Base-by-base conservation (phyloP, 2,329 filamentous ascomycete genomes). In the Dactylellina cionopaga region DNA sequence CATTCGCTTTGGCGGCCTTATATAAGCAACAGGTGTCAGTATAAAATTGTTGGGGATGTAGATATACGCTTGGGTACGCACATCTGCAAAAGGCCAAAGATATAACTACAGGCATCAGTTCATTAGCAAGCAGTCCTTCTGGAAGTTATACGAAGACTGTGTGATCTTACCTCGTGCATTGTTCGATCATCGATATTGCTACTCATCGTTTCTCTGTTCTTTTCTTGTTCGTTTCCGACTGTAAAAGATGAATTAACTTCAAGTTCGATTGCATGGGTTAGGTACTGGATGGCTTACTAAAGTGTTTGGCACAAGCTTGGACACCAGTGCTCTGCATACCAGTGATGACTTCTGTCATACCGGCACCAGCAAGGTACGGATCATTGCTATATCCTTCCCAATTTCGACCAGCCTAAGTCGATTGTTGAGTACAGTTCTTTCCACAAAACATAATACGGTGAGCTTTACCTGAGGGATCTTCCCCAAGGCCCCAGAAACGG, bases 241-340 rank as follows among this genome's bases (percentile, higher is more conserved):
- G 89, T 85, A 78, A 88, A 86, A 19, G 82, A 79, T 0, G 81
- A 82, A 77, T 90, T 87, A 70, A 90, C 87, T 87, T n/a, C n/a
- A n/a, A n/a, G n/a, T n/a, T n/a, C n/a, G n/a, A n/a, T n/a, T n/a
- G n/a, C n/a, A n/a, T 70, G 65, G 22, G 64, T 27, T n/a, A 11
- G 19, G 9, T 58, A 13, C 2, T 33, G 54, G 54, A 65, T 75
- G 49, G 64, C 74, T 27, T 55, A 62, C 56, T 74, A 37, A 41
- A 70, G 17, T 63, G 64, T 83, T 93, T 94, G 47, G 90, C 89
- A 77, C 90, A 92, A 72, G 92, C 92, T 81, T 96, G 90, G 58
- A 94, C 87, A 79, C 92, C 92, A 11, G 89, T 88, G 77, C 89
- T 86, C 78, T 96, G 92, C 44, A 96, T 93, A 72, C 92, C 92